phyloP scores from a whole-genome alignment of 1,139 yeast genomes.

The Saccharomyces hybrid region DNA sequence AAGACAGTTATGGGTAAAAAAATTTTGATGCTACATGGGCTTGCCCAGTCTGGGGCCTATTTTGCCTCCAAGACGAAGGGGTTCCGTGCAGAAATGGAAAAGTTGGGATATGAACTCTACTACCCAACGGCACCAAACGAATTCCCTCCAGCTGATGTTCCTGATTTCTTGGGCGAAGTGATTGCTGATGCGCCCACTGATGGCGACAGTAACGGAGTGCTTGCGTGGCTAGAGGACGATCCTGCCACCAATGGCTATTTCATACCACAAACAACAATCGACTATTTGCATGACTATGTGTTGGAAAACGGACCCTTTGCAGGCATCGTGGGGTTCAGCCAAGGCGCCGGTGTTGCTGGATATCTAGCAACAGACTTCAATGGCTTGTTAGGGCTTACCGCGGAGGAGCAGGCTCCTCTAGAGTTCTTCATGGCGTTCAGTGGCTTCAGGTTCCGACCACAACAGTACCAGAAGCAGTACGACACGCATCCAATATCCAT shows the following conservation, averaged over 20 bases:
- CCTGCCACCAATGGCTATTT: slow-evolving; percentile 17
- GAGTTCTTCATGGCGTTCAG: slow-evolving; percentile 70
- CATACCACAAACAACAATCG: slow-evolving; percentile 22
- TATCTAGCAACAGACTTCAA: slow-evolving; percentile 40
- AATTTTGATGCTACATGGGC: slow-evolving; percentile 49
- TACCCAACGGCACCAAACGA: slow-evolving; percentile 63
- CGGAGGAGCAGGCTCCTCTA: slow-evolving; percentile 39
- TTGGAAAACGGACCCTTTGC: slow-evolving; percentile 67
- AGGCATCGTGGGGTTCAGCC: slow-evolving; percentile 85
- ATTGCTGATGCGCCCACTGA: slow-evolving; percentile 8
- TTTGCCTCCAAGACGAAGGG: slow-evolving; percentile 72
- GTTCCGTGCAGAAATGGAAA: slow-evolving; percentile 54
- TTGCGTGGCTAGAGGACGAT: slow-evolving; percentile 30
- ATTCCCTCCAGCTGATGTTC: slow-evolving; percentile 26
- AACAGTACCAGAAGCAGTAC: slow-evolving; percentile 44
- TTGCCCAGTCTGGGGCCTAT: slow-evolving; percentile 62
- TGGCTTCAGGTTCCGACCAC: slow-evolving; percentile 62
- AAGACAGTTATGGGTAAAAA: slow-evolving; percentile 21
- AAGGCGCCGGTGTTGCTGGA: slow-evolving; percentile 83
- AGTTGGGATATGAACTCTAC: slow-evolving; percentile 55
- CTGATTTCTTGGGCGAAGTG: slow-evolving; percentile 15
- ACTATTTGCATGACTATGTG: slow-evolving; percentile 23
- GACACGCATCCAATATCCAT: slow-evolving; percentile 38
- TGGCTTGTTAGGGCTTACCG: slow-evolving; percentile 28
- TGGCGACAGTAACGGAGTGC: slow-evolving; percentile 9